Evolutionary conservation across 2,329 filamentous ascomycete genomes (phyloP).

Genomic region (Mycosphaerella sp.): DNA sequence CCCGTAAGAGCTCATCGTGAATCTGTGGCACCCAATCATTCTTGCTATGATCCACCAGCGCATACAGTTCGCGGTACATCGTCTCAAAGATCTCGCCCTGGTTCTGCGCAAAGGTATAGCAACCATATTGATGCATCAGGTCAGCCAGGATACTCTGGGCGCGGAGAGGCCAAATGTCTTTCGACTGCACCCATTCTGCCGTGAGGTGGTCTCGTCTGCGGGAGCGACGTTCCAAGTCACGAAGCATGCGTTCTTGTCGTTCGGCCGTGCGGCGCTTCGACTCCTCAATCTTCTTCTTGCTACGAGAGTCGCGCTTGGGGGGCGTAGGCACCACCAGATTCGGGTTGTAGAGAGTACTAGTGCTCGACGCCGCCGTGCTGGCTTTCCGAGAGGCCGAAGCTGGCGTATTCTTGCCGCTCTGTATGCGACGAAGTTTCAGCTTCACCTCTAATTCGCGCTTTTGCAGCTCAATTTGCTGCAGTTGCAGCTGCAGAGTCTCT

Average conservation of each 20-base stretch:
- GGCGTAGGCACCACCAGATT: constrained; percentile 21
- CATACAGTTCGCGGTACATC: constrained; percentile 34
- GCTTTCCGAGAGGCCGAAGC: constrained; percentile 14
- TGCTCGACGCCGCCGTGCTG: constrained; percentile 16
- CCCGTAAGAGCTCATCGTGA: constrained; percentile 34
- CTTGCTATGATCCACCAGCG: constrained; percentile 32
- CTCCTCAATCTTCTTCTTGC: constrained; percentile 36
- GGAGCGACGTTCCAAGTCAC: constrained; percentile 33
- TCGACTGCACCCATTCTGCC: constrained; percentile 35
- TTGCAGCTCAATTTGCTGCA: constrained; percentile 34
- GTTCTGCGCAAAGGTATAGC: constrained; percentile 31
- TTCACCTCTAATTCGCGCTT: constrained; percentile 35
- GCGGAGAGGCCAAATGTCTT: constrained; percentile 35
- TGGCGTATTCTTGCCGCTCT: constrained; percentile 27
- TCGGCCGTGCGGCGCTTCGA: constrained; percentile 33
- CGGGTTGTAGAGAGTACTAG: constrained; percentile 24
- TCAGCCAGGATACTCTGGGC: constrained; percentile 33
- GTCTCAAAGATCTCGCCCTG: constrained; percentile 31
- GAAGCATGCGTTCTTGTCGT: constrained; percentile 34
- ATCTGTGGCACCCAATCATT: constrained; percentile 32
- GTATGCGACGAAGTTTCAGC: constrained; percentile 32
- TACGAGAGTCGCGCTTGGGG: constrained; percentile 33
- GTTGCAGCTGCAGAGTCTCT: constrained; percentile 33
- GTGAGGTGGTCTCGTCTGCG: constrained; percentile 34
- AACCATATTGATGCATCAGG: constrained; percentile 34